These are phyloP conservation scores for Trifolium pratense DNA, from an alignment of 306 rosid species.

Conservation along the genomic window DNA sequence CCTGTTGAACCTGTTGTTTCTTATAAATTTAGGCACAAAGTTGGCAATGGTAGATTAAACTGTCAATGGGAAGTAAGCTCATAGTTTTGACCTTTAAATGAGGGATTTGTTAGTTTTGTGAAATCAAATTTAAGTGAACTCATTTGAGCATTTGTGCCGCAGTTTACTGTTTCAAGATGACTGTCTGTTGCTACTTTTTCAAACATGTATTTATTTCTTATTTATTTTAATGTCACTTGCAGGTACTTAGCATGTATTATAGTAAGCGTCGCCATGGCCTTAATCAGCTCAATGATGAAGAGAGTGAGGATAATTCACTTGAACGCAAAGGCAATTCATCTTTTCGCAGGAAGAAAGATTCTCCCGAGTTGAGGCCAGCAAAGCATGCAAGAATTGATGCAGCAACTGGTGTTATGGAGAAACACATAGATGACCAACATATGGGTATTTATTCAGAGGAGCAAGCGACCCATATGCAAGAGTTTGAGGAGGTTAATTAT, in stretches of 20 bases:
- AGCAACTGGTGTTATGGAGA: conserved; percentile 47
- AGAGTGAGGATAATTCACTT: conserved; percentile 42
- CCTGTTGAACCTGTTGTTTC: conserved; percentile 28
- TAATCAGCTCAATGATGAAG: conserved; percentile 50
- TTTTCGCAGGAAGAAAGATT: conserved; percentile 45
- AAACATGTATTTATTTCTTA: background rate
- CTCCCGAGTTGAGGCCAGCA: conserved; percentile 51
- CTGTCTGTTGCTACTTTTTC: conserved; percentile 27
- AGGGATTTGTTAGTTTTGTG: background rate
- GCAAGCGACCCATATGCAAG: conserved; percentile 43
- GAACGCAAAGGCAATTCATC: conserved; percentile 48
- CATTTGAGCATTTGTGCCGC: conserved; percentile 5
- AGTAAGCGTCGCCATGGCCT: conserved; percentile 63
- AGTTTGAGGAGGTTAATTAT: conserved; percentile 51
- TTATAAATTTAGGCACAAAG: conserved; percentile 22
- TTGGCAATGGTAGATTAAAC: conserved; percentile 31
- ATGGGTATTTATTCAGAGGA: conserved; percentile 49
- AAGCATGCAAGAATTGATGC: conserved; percentile 56
- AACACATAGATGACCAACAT: conserved; percentile 48
- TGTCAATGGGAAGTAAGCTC: conserved; percentile 35
- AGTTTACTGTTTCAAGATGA: conserved; percentile 6
- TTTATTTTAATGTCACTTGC: conserved; percentile 36
- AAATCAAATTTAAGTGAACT: background rate
- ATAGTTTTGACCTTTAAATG: conserved; percentile 12
- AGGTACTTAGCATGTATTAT: conserved; percentile 81